Percentiles rank a stretch among this genome's conserved stretches.
phyloP scores from a whole-genome alignment of 768 basidiomycete genomes.

The Tricholoma sp. region DNA sequence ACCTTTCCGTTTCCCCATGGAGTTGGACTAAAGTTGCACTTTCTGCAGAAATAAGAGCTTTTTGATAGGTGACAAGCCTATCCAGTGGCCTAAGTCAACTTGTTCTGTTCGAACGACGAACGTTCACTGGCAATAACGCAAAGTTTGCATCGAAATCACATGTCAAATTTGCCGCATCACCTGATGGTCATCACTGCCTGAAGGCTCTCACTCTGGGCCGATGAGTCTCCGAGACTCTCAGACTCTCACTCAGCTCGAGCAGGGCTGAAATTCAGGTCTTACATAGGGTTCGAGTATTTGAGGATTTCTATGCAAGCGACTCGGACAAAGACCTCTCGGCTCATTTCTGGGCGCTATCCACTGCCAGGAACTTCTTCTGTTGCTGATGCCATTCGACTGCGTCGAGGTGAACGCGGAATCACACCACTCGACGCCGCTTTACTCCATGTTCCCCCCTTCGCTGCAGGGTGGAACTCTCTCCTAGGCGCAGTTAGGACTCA shows the following conservation, averaged over 20 bases:
- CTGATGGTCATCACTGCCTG: too few relatives aligned
- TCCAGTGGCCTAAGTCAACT: too few relatives aligned
- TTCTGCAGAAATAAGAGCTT: neutral
- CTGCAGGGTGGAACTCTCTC: conserved; percentile 46
- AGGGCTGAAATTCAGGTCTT: too few relatives aligned
- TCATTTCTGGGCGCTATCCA: conserved; percentile 41
- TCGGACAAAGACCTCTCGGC: conserved; percentile 26
- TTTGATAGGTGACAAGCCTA: neutral
- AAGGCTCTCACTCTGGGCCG: too few relatives aligned
- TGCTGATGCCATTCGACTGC: conserved; percentile 44
- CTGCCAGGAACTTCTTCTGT: conserved; percentile 35
- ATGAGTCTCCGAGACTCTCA: too few relatives aligned
- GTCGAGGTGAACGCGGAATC: conserved; percentile 44
- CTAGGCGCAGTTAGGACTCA: conserved; percentile 45
- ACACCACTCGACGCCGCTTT: conserved; percentile 46
- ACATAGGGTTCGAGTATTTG: neutral
- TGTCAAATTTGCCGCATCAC: neutral
- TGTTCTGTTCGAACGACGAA: too few relatives aligned
- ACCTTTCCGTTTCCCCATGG: conserved; percentile 31
- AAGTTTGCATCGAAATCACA: neutral
- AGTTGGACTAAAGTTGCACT: neutral
- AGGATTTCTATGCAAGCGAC: neutral
- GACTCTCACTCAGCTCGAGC: too few relatives aligned
- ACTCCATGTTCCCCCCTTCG: conserved; percentile 43
- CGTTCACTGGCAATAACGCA: too few relatives aligned